phyloP scores from a whole-genome alignment of 768 basidiomycete species.

The Boletus barrowsii region DNA sequence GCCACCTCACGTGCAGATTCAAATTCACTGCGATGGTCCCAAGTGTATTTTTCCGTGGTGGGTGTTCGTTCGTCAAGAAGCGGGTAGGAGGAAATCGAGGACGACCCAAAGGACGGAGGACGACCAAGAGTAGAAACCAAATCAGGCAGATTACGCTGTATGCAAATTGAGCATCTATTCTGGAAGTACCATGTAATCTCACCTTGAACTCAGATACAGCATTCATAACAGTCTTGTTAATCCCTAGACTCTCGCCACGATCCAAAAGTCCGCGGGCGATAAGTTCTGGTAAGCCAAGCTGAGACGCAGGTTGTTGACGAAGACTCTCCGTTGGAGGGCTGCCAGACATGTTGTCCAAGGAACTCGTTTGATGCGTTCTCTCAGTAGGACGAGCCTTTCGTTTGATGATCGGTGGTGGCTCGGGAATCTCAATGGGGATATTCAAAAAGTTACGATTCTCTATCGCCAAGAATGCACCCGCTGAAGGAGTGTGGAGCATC shows the following conservation, averaged over 20 bases:
- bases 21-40: constrained; percentile 67
- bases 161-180: constrained; percentile 8
- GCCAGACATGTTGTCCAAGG: constrained; percentile 18
- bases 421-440: constrained; percentile 66
- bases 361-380: constrained; percentile 28
- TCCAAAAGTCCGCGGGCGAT: constrained; percentile 72
- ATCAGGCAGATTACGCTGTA: constrained; percentile 82
- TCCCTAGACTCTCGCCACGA: constrained; percentile 74
- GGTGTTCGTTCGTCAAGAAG: constrained; percentile 55
- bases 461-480: constrained; percentile 72
- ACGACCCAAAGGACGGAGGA: constrained; percentile 38
- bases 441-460: constrained; percentile 81
- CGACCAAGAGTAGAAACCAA: constrained; percentile 66
- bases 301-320: constrained; percentile 41
- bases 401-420: constrained; percentile 37
- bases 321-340: constrained; percentile 28
- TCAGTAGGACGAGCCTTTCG: constrained; percentile 35
- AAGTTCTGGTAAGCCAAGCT: constrained; percentile 64
- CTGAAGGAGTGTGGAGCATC: constrained; percentile 67
- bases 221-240: constrained; percentile 78
- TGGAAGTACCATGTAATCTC: constrained; percentile 17
- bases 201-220: constrained; percentile 79
- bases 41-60: constrained; percentile 54
- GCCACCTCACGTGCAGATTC: constrained; percentile 67
- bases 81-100: constrained; percentile 53